Evolutionary conservation across 208 protist genomes (phyloP).

Genomic region (Crithidia thermophila): DNA sequence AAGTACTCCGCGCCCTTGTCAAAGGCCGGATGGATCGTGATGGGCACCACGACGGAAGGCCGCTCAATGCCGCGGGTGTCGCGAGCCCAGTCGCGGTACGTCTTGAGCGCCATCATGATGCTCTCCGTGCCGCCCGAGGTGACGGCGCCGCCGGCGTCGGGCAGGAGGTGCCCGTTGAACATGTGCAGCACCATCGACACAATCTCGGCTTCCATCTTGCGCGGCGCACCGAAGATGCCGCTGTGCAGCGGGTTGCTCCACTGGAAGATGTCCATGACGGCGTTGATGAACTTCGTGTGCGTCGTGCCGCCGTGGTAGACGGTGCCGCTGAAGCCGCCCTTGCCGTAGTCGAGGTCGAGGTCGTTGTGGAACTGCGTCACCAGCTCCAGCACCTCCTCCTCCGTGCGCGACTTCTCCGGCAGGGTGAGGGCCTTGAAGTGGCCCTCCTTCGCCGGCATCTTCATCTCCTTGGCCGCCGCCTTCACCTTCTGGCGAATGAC

Average conservation of each 20-base stretch:
- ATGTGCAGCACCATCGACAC: constrained; percentile 96
- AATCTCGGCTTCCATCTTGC: constrained; percentile 98
- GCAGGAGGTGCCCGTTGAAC: constrained; percentile 90
- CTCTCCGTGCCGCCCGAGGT: constrained; percentile 97
- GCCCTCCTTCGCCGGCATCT: constrained; percentile 69
- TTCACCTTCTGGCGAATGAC: constrained; percentile 61
- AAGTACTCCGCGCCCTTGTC: constrained; percentile 98
- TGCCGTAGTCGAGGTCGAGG: constrained; percentile 73
- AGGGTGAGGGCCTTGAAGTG: constrained; percentile 73
- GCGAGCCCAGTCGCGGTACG: constrained; percentile 95
- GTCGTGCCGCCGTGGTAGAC: constrained; percentile 93
- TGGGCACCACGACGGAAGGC: constrained; percentile 92
- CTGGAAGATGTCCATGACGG: constrained; percentile 90
- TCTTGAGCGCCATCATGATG: constrained; percentile 97
- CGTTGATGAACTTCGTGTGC: constrained; percentile 88
- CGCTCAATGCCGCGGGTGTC: constrained; percentile 75
- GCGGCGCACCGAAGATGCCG: constrained; percentile 95
- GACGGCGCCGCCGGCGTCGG: constrained; percentile 93
- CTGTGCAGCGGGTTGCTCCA: constrained; percentile 97
- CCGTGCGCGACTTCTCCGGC: constrained; percentile 47
- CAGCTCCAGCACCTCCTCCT: constrained; percentile 68
- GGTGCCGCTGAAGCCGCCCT: constrained; percentile 87
- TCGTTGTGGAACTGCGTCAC: constrained; percentile 56
- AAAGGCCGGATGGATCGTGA: constrained; percentile 97
- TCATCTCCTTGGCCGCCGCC: constrained; percentile 40